Evolutionary conservation across 2,329 filamentous ascomycete genomes (phyloP).

Genomic region (Microcera coccophila): DNA sequence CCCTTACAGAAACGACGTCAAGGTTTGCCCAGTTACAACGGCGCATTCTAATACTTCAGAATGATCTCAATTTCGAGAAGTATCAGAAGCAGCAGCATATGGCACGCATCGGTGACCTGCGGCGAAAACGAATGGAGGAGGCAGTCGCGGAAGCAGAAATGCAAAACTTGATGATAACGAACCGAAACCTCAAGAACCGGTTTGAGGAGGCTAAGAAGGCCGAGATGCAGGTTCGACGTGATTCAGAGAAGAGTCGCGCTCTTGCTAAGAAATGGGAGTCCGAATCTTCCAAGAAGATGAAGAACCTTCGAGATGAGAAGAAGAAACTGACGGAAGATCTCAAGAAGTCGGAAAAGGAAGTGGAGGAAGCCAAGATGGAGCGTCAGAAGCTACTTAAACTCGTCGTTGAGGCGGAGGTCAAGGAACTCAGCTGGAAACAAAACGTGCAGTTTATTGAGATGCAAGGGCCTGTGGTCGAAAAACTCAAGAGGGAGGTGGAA

Average conservation of each 20-base stretch:
- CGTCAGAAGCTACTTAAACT: constrained; percentile 61
- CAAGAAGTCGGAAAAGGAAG: constrained; percentile 52
- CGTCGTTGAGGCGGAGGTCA: constrained; percentile 65
- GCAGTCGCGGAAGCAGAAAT: constrained; percentile 78
- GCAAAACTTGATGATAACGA: constrained; percentile 73
- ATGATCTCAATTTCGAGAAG: constrained; percentile 78
- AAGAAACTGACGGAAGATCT: constrained; percentile 60
- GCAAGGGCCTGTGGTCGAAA: constrained; percentile 57
- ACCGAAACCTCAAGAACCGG: constrained; percentile 67
- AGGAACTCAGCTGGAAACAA: constrained; percentile 61
- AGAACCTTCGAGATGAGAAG: constrained; percentile 64
- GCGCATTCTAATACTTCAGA: constrained; percentile 71
- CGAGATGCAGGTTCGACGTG: constrained; percentile 66
- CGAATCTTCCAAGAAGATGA: constrained; percentile 64
- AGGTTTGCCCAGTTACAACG: constrained; percentile 60
- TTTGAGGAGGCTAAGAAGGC: constrained; percentile 69
- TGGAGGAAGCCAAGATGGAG: constrained; percentile 57
- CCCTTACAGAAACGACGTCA: constrained; percentile 30
- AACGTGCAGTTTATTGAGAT: constrained; percentile 60
- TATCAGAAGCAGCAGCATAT: constrained; percentile 83
- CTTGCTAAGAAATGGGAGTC: constrained; percentile 76
- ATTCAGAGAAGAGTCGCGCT: constrained; percentile 66
- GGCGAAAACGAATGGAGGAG: constrained; percentile 69
- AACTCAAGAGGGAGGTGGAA: constrained; percentile 55
- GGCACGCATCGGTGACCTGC: constrained; percentile 73